These are phyloP conservation scores for Torulaspora pretoriensis DNA, from an alignment of 1,139 yeast genomes.

Conservation along the genomic window DNA sequence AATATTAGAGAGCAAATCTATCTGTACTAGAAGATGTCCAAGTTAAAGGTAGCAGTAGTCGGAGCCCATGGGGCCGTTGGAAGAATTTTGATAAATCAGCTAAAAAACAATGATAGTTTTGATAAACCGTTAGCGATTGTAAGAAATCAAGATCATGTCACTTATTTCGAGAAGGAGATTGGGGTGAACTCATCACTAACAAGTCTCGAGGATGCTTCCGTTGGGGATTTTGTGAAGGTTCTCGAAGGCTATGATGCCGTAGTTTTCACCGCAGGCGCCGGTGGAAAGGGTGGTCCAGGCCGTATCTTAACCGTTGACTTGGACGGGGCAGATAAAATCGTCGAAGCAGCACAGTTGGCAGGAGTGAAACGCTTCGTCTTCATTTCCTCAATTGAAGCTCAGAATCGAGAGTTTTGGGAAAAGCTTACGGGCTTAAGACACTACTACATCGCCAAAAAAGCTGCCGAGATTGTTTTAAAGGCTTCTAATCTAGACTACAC, in stretches of 20 bases:
- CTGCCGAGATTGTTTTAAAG: constrained; percentile 49
- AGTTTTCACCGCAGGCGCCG: constrained; percentile 62
- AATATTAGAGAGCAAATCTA: too few species aligned
- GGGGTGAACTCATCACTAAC: constrained; percentile 41
- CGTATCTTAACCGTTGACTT: constrained; percentile 53
- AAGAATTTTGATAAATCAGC: constrained; percentile 38
- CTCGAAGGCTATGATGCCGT: constrained; percentile 53
- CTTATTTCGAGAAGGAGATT: constrained; percentile 36
- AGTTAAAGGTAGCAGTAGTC: constrained; percentile 43
- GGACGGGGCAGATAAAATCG: constrained; percentile 57
- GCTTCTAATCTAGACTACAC: constrained; percentile 47
- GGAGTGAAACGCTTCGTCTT: constrained; percentile 47
- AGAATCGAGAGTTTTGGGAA: constrained; percentile 44
- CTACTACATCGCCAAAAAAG: constrained; percentile 51
- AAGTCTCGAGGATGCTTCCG: constrained; percentile 40
- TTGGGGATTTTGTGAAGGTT: constrained; percentile 38
- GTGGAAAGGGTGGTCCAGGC: constrained; percentile 45
- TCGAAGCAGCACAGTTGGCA: constrained; percentile 52
- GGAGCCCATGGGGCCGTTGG: constrained; percentile 67
- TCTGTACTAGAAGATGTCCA: not conserved
- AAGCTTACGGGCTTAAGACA: constrained; percentile 35
- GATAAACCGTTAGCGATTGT: constrained; percentile 47
- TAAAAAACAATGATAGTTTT: constrained; percentile 22
- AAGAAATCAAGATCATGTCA: constrained; percentile 45
- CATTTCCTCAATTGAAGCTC: constrained; percentile 56